Evolutionary conservation across 2,329 filamentous ascomycete species (phyloP), one percentile per base, ranked within the genome.

Genomic region (Epichloe aotearoae): DNA sequence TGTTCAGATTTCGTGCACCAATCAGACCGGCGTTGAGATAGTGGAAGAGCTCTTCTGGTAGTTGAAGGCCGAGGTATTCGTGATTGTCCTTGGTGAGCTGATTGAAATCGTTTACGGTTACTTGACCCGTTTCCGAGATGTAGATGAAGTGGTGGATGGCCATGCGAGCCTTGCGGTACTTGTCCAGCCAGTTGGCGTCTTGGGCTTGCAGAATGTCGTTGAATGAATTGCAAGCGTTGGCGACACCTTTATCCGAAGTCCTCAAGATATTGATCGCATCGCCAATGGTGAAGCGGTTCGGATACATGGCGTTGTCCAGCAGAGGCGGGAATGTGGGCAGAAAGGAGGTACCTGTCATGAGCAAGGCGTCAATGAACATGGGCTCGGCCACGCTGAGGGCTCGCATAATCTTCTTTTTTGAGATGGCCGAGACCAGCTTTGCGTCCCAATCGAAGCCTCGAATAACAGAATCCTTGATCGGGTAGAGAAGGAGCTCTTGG

Each of bases 31-130:
- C 83, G 52, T 88, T 89, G 47, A 96, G 75, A 65, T 97, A 97
- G 66, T 88, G 86, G 64, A 91, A 90, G 17, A 97, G 74, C 67
- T 98, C 93, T 40, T 89, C 82, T 0, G 93, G 89, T 5, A 98
- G 74, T 53, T 90, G 85, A 53, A 94, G 80, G n/a, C 89, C 89
- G 54, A 96, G 80, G 62, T 96, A 90, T 61, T 91, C 84, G 62
- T 94, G 87, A 57, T 93, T 83, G 63, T 97, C 90, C 44, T 77
- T 78, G 2, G 93, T 90, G 19, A 89, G 78, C 50, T 80, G 75
- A 7, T 87, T 84, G 50, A 75, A 77, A 58, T 90, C 83, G 59
- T 88, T 75, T 15, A 89, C 84, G 53, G 80, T 78, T 47, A 95
- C 77, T 59, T 84, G 82, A 40, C 93, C 93, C n/a, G 79, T 80